Conservation (phyloP, 352 stramenopile genomes). For the Phytophthora meadii region DNA sequence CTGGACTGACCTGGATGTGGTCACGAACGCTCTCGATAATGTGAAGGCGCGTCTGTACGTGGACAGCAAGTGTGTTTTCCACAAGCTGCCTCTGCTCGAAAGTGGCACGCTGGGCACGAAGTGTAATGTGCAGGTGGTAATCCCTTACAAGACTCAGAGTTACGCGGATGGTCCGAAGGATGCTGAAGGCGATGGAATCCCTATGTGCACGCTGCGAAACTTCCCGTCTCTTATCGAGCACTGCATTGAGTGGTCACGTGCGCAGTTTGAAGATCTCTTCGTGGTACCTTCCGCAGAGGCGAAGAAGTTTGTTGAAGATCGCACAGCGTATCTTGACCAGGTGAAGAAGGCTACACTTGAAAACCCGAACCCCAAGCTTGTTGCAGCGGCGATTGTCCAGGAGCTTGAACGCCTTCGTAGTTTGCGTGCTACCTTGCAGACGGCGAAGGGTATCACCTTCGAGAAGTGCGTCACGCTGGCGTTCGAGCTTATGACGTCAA, state of each 20-base stretch:
- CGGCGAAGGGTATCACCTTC: slow-evolving; percentile 64
- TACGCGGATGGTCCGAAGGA: slow-evolving; percentile 97
- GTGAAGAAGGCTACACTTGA: slow-evolving; percentile 74
- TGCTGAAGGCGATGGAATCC: slow-evolving; percentile 98
- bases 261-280: slow-evolving; percentile 88
- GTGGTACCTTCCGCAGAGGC: slow-evolving; percentile 82
- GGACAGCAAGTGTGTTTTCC: slow-evolving; percentile 98
- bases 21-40: slow-evolving; percentile 99
- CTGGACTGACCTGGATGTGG: slow-evolving; percentile 90
- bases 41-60: slow-evolving; percentile 98
- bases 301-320: slow-evolving; percentile 88
- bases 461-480: slow-evolving; percentile 77
- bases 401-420: slow-evolving; percentile 74
- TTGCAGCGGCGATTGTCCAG: slow-evolving; percentile 69
- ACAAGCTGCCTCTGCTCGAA: slow-evolving; percentile 97
- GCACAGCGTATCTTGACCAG: slow-evolving; percentile 76
- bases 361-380: slow-evolving; percentile 77
- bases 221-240: slow-evolving; percentile 97
- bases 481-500: slow-evolving; percentile 76
- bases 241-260: slow-evolving; percentile 99
- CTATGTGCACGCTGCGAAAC: slow-evolving; percentile 99
- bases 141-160: slow-evolving; percentile 91
- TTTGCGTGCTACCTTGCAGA: slow-evolving; percentile 63
- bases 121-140: slow-evolving; percentile 95
- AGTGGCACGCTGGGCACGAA: slow-evolving; percentile 99